Conservation (phyloP, 2,329 filamentous ascomycete species). For the Pestalotiopsis sp. region DNA sequence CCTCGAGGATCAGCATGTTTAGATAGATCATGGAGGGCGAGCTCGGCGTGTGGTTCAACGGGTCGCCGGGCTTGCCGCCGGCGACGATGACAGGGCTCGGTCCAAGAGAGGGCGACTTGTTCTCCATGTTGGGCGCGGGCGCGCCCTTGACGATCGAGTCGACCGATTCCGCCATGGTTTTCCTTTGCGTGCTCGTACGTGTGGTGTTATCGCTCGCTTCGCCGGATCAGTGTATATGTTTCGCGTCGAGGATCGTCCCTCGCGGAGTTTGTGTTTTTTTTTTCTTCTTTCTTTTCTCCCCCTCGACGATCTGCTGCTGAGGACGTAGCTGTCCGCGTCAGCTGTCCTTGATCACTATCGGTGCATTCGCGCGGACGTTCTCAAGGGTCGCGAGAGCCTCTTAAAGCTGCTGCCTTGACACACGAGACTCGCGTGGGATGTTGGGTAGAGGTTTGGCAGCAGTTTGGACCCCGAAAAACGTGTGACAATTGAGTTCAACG, state of each 20-base stretch:
- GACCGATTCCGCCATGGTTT: constrained; percentile 66
- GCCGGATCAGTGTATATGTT: background rate
- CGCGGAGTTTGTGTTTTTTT: background rate
- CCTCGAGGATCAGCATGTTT: constrained; percentile 95
- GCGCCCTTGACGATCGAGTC: constrained; percentile 94
- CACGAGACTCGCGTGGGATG: background rate
- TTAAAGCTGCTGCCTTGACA: constrained; percentile 1
- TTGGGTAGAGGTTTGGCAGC: background rate
- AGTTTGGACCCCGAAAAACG: background rate
- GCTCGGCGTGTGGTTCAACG: constrained; percentile 80
- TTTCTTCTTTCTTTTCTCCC: too few relatives aligned
- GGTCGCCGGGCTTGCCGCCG: constrained; percentile 59
- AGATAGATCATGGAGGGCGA: constrained; percentile 96
- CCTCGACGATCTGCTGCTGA: background rate
- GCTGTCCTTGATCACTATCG: background rate
- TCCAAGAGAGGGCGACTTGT: constrained; percentile 44
- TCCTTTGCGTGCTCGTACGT: constrained; percentile 8
- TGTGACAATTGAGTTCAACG: constrained; percentile 1
- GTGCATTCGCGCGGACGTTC: background rate
- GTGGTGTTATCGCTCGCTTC: background rate
- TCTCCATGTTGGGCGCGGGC: constrained; percentile 63
- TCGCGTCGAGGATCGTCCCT: constrained; percentile 4
- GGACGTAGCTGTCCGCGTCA: constrained; percentile 10
- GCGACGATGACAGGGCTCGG: constrained; percentile 45
- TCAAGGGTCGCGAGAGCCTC: background rate